These are phyloP conservation scores for Isoetes taiwanensis DNA, from an alignment of 75 land plant genomes.

Conservation along the genomic window DNA sequence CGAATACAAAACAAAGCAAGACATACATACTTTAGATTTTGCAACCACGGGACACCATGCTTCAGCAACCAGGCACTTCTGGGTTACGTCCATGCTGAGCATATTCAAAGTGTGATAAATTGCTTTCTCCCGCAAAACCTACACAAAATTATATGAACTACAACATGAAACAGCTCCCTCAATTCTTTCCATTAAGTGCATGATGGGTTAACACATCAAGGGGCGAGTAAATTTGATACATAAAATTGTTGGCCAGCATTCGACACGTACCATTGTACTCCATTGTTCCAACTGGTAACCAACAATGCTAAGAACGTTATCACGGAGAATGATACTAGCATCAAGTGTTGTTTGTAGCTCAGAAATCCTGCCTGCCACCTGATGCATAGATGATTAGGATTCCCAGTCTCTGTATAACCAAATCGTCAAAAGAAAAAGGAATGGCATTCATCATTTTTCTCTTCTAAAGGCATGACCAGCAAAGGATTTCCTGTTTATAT, in stretches of 20 bases:
- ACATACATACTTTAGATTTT: neutral
- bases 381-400: neutral
- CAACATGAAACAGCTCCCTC: too few species aligned
- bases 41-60: neutral
- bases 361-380: neutral
- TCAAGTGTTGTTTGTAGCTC: slow-evolving; percentile 2
- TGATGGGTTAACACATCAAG: too few species aligned
- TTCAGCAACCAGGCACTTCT: slow-evolving; percentile 4
- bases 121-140: neutral
- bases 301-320: neutral
- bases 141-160: too few species aligned
- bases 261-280: too few species aligned
- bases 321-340: neutral
- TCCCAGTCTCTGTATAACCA: too few species aligned
- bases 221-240: too few species aligned
- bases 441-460: too few species aligned
- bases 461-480: too few species aligned
- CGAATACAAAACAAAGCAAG: neutral
- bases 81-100: slow-evolving; percentile 4
- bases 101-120: neutral
- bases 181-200: too few species aligned
- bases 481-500: too few species aligned
- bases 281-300: neutral
- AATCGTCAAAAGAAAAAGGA: too few species aligned
- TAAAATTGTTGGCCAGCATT: too few species aligned